These are phyloP conservation scores for Aureobasidium lini DNA, from an alignment of 2,329 filamentous ascomycete genomes.

Conservation along the genomic window DNA sequence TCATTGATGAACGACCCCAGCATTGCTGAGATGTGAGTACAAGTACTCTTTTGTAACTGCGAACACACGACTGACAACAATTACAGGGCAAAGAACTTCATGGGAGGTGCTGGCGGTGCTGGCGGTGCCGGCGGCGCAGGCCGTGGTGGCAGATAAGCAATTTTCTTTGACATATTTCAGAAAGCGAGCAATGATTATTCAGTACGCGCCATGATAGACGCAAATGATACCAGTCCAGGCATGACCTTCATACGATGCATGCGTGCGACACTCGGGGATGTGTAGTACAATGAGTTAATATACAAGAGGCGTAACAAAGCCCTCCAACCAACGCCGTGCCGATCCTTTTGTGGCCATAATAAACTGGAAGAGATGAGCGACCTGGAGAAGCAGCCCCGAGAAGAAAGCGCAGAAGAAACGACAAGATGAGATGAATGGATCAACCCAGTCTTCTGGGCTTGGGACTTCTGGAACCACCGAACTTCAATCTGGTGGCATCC, in stretches of 20 bases:
- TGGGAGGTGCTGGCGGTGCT: constrained; percentile 51
- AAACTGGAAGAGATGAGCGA: not conserved
- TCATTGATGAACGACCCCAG: constrained; percentile 85
- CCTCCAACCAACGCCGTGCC: constrained; percentile 13
- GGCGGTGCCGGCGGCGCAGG: constrained; percentile 42
- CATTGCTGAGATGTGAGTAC: constrained; percentile 83
- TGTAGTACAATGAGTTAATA: not conserved
- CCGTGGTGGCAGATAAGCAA: constrained; percentile 15
- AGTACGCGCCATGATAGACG: constrained; percentile 7
- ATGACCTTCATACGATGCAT: not conserved
- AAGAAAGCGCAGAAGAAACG: not conserved
- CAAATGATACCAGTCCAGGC: constrained; percentile 8
- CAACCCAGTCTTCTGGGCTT: constrained; percentile 73
- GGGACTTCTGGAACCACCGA: constrained; percentile 84
- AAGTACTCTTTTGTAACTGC: not conserved
- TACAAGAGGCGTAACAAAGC: not conserved
- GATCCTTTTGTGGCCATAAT: constrained; percentile 2
- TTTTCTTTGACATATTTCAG: not conserved
- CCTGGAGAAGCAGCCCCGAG: not conserved
- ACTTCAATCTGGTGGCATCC: constrained; percentile 86
- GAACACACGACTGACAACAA: constrained; percentile 16
- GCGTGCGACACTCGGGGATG: not conserved
- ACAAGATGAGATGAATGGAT: not conserved
- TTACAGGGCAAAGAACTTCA: constrained; percentile 57
- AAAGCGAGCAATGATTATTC: not conserved